Evolutionary conservation across 179 eudicot genomes (phyloP).

Genomic region (Nepenthes alata): DNA sequence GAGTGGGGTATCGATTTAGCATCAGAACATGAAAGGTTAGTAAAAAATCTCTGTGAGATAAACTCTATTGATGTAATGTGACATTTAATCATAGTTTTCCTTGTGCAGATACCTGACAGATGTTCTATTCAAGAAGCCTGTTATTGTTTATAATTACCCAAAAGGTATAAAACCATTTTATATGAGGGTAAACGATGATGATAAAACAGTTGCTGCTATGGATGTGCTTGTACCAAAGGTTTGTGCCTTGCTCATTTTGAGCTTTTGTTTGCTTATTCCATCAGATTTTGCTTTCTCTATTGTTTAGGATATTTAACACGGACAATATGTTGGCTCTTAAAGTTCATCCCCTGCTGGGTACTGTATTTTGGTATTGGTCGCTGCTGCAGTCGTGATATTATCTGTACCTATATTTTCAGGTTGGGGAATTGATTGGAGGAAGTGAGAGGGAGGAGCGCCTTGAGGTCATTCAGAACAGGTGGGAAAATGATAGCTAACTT

Average conservation of each 20-base stretch:
- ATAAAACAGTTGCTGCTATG: conserved; percentile 96
- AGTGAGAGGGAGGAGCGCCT: conserved; percentile 94
- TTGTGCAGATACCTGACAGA: conserved; percentile 67
- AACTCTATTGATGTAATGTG: not conserved
- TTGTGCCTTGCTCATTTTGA: not conserved
- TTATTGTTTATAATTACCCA: conserved; percentile 87
- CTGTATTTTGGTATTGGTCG: not conserved
- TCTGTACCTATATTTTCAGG: conserved; percentile 29
- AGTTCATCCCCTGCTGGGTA: too few relatives aligned
- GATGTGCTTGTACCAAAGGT: conserved; percentile 99
- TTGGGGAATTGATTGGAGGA: conserved; percentile 94
- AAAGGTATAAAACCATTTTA: conserved; percentile 95
- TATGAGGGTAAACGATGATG: conserved; percentile 87
- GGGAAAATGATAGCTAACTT: not conserved
- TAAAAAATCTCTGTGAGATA: not conserved
- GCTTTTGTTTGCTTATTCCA: not conserved
- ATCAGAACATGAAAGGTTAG: conserved; percentile 88
- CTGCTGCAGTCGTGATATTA: conserved; percentile 1
- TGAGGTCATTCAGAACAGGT: conserved; percentile 69
- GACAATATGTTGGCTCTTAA: too few relatives aligned
- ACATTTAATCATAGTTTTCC: not conserved
- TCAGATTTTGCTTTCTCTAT: too few relatives aligned
- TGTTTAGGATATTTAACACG: not conserved
- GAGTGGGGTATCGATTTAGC: conserved; percentile 97
- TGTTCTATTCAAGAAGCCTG: conserved; percentile 62